Base-by-base conservation (phyloP, 495 filamentous ascomycete species). In the Neurospora sublineolata region DNA sequence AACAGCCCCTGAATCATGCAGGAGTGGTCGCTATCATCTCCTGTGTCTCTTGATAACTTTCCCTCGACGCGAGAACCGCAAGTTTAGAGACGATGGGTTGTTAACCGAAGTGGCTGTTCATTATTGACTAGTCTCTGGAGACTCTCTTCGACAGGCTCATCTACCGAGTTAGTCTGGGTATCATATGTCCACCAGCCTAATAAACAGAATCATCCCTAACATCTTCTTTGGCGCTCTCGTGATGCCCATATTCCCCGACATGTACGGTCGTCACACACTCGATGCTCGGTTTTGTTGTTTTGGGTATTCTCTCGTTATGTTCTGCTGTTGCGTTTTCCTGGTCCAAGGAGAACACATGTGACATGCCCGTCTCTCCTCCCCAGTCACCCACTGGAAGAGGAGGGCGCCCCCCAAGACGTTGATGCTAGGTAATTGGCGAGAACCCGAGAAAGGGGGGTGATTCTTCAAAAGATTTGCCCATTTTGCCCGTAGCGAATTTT, bases 401-500 rank as follows among this genome's bases (percentile, higher is more conserved):
- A 64, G 38, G 71, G 38, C 18, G 68, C 52, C 71, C 44, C 23
- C 37, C 38, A 72, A 52, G 39, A 69, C 68, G 72, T 71, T 75
- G 64, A 71, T 73, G 71, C 69, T 73, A 73, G 52, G 52, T 64
- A 64, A 16, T 73, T 73, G 73, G 75, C 69, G 69, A 71, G 74
- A 73, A 73, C 74, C 75, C 68, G 73, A 75, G 14, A 64, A 64
- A 64, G 52, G 27, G 52, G 73, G 72, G 52, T 73, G 69, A 73
- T 78, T 75, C 73, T 77, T 78, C 73, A 79, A 71, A 77, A 78
- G 80, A 79, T 80, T 81, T 81, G 76, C 78, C 82, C 80, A 81
- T 83, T 83, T 83, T 82, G 79, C 76, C 75, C 80, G 83, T 76
- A 80, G 78, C 82, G 74, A 75, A 70, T 75, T 81, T 76, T 76